These are phyloP conservation scores for Plectranthus barbatus DNA, from an alignment of 257 asterid genomes.

Conservation along the genomic window DNA sequence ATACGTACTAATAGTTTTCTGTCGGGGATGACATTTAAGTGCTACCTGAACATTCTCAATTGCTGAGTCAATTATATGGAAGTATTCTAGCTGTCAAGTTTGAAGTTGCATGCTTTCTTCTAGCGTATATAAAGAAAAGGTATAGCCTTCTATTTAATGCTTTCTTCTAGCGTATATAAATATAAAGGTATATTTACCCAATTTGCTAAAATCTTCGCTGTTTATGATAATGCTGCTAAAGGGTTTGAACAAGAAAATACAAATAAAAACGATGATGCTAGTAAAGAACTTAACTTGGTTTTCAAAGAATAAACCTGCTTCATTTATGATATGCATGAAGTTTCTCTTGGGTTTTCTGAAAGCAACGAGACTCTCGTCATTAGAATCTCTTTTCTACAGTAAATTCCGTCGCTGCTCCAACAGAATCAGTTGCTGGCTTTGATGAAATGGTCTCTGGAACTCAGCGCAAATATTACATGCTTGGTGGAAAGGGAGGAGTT, in stretches of 20 bases:
- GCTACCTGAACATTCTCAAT: not conserved
- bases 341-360: conserved; percentile 7
- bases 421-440: conserved; percentile 62
- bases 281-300: too few species aligned
- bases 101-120: not conserved
- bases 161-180: not conserved
- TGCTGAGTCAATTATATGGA: not conserved
- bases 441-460: conserved; percentile 92
- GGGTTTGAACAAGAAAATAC: too few species aligned
- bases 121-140: not conserved
- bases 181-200: too few species aligned
- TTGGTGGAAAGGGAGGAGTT: conserved; percentile 98
- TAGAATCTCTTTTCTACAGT: conserved; percentile 44
- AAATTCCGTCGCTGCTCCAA: conserved; percentile 66
- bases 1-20: too few species aligned
- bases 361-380: not conserved
- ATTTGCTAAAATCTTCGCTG: too few species aligned
- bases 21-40: not conserved
- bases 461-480: conserved; percentile 90
- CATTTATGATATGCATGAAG: not conserved
- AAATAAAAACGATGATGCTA: too few species aligned
- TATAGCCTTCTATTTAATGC: not conserved
- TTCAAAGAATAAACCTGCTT: not conserved
- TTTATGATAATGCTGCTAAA: too few species aligned
- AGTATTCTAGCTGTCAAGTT: not conserved